phyloP scores from a whole-genome alignment of 2,329 filamentous ascomycete species.

The Cadophora gregata region DNA sequence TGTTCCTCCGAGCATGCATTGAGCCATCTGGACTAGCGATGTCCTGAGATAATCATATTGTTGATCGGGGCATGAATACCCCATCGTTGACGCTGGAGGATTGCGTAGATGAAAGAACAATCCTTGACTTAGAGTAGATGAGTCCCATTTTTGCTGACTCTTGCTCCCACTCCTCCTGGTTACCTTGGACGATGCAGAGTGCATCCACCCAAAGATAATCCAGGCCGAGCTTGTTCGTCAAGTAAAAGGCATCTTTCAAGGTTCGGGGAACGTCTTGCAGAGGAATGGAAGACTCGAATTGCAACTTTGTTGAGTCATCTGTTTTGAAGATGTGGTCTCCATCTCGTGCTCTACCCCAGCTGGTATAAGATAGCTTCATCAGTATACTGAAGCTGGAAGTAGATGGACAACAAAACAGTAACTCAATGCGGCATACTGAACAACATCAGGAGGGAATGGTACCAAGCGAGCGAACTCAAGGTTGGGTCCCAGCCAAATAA shows the following conservation, averaged over 20 bases:
- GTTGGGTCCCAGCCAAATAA: slow-evolving; percentile 15
- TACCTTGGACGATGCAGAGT: slow-evolving; percentile 22
- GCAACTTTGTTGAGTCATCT: background rate
- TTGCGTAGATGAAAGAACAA: slow-evolving; percentile 21
- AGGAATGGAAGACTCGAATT: slow-evolving; percentile 12
- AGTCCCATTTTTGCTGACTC: slow-evolving; percentile 24
- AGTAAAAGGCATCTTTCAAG: slow-evolving; percentile 9
- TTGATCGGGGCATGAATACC: slow-evolving; percentile 17
- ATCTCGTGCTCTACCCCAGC: slow-evolving; percentile 17
- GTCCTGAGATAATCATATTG: slow-evolving; percentile 12
- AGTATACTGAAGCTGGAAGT: background rate
- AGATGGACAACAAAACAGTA: slow-evolving; percentile 10
- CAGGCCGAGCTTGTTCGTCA: slow-evolving; percentile 7
- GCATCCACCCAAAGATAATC: slow-evolving; percentile 24
- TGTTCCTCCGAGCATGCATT: slow-evolving; percentile 19
- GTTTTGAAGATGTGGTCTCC: slow-evolving; percentile 14
- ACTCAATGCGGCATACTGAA: slow-evolving; percentile 23
- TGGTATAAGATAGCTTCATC: background rate
- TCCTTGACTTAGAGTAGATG: slow-evolving; percentile 22
- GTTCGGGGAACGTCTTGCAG: slow-evolving; percentile 15
- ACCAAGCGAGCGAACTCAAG: slow-evolving; percentile 7
- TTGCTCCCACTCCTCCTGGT: slow-evolving; percentile 9
- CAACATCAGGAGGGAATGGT: background rate
- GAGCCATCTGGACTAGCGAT: background rate
- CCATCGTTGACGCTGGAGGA: slow-evolving; percentile 13